Base-by-base conservation (phyloP, 163 green algal genomes). In the Prototheca wickerhamii region DNA sequence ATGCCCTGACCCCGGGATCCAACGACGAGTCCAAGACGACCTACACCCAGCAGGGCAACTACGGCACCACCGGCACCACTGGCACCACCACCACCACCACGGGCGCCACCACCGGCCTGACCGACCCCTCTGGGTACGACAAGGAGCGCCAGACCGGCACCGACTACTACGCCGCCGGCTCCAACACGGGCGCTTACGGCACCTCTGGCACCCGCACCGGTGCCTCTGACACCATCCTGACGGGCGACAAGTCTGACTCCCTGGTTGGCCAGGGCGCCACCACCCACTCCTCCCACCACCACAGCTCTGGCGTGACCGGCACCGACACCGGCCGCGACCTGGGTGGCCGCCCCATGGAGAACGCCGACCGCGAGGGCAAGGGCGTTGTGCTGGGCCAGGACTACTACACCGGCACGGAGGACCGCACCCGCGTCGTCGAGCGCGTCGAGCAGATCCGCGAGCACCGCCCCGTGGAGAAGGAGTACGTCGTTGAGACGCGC, bases 381-480 rank as follows among this genome's bases (percentile, higher is more conserved):
- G 46, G 26, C 15, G 15, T 29, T 12, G 46, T 54, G 12, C 20
- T 54, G 12, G 46, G 46, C 18, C 46, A 28, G 18, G 46, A 54
- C 23, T 54, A 54, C 46, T 30, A 30, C 46, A 54, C 46, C 23
- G 18, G 6, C 46, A 49, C 25, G 2, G 51, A 72, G 31, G 56
- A 72, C 32, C 60, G 42, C 26, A 42, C 66, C 2, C n/a, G 62
- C 30, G 58, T 66, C 26, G 34, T 25, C 25, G 57, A 72, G 61
- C 61, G 61, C 3, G 49, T 60, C 15, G 66, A 72, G 33, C 5
- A 57, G 17, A 60, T 72, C 42, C 34, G 34, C 29, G 66, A 72
- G 43, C 66, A 72, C 44, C 32, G 31, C 6, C 66, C 66, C 21
- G 49, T 72, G 58, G 66, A 72, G 66, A 63, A 60, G 42, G 57